These are phyloP conservation scores for Melampsora allii-populina DNA, from an alignment of 1,284 basidiomycete genomes.

Conservation along the genomic window DNA sequence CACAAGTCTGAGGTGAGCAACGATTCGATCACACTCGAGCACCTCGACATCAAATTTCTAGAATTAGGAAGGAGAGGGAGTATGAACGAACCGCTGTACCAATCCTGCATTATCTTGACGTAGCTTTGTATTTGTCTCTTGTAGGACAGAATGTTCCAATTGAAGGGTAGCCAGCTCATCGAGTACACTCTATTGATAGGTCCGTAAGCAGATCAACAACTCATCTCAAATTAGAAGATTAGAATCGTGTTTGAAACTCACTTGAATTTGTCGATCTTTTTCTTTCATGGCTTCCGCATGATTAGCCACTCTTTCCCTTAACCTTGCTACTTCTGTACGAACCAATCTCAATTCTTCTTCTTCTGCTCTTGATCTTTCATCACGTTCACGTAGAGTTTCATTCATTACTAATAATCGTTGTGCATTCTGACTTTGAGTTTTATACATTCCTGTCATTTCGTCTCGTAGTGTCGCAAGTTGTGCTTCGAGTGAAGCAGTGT, in stretches of 20 bases:
- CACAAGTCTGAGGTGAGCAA: background rate
- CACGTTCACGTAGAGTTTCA: constrained; percentile 86
- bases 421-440: constrained; percentile 92
- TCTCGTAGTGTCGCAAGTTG: constrained; percentile 85
- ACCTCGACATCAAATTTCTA: too few species aligned
- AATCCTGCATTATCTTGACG: constrained; percentile 90
- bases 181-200: constrained; percentile 67
- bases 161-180: constrained; percentile 89
- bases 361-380: constrained; percentile 71
- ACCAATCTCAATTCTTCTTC: constrained; percentile 70
- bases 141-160: constrained; percentile 82
- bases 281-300: constrained; percentile 35
- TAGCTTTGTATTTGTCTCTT: constrained; percentile 77
- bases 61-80: background rate
- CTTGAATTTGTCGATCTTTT: constrained; percentile 38
- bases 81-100: constrained; percentile 62
- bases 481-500: constrained; percentile 83
- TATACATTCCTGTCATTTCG: constrained; percentile 89
- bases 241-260: too few species aligned
- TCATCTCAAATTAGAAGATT: background rate
- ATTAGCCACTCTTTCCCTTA: constrained; percentile 53
- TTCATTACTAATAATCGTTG: constrained; percentile 88
- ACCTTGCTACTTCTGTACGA: constrained; percentile 65
- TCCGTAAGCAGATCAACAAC: background rate
- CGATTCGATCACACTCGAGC: background rate